These are phyloP conservation scores for Fragaria nilgerrensis DNA, from an alignment of 306 rosid genomes.

Conservation along the genomic window DNA sequence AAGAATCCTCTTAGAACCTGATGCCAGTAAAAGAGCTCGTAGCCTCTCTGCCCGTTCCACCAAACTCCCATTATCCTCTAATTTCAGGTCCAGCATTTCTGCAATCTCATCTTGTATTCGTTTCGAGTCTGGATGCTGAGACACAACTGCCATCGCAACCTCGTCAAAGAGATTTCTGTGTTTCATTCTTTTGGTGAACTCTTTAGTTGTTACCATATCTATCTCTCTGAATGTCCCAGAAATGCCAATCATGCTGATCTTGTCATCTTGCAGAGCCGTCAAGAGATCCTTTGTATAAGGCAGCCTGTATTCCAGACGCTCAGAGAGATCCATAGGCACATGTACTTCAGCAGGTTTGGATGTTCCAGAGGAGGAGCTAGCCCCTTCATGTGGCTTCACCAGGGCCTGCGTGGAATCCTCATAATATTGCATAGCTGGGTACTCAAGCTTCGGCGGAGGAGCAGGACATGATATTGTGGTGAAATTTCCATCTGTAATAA, in stretches of 20 bases:
- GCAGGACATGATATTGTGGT: background rate
- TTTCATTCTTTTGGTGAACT: background rate
- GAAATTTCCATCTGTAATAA: background rate
- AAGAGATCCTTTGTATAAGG: conserved; percentile 11
- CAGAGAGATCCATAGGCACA: background rate
- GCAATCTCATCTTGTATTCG: conserved; percentile 20
- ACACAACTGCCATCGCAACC: background rate
- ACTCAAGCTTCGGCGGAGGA: background rate
- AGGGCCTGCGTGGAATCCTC: background rate
- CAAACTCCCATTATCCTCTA: background rate
- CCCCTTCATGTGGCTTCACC: background rate
- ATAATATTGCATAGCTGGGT: background rate
- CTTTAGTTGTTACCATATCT: background rate
- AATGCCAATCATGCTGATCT: conserved; percentile 5
- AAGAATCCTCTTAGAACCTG: background rate
- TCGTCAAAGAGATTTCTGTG: conserved; percentile 7
- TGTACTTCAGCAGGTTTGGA: too few species aligned
- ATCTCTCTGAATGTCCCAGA: background rate
- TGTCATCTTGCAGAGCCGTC: conserved; percentile 1
- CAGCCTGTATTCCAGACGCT: conserved; percentile 1
- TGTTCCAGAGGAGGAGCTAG: background rate
- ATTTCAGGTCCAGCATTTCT: background rate
- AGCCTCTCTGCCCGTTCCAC: background rate
- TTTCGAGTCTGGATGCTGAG: background rate
- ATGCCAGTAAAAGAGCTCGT: background rate